These are phyloP conservation scores for Solanum okadae DNA, from an alignment of 257 asterid genomes.

Conservation along the genomic window DNA sequence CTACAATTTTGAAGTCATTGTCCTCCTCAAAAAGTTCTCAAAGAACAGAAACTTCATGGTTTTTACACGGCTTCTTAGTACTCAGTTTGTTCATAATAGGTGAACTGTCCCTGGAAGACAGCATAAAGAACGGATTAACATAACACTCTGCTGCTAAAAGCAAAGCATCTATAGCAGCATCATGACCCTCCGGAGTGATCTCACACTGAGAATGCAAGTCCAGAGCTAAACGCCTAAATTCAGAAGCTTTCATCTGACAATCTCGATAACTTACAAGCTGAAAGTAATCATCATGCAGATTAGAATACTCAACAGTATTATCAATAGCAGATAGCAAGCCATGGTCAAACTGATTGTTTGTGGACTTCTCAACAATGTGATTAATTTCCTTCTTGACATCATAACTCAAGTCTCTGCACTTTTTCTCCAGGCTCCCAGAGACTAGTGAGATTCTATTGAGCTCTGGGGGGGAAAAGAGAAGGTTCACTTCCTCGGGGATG, in stretches of 20 bases:
- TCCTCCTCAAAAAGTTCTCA: slow-evolving; percentile 27
- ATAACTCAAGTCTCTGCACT: slow-evolving; percentile 26
- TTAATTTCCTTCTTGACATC: slow-evolving; percentile 27
- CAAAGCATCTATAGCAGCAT: slow-evolving; percentile 74
- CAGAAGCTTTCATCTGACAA: slow-evolving; percentile 87
- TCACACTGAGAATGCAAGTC: slow-evolving; percentile 65
- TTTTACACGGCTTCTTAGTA: slow-evolving; percentile 19
- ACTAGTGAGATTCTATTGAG: slow-evolving; percentile 52
- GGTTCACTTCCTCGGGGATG: slow-evolving; percentile 58
- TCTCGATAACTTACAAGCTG: slow-evolving; percentile 70
- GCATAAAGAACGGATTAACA: slow-evolving; percentile 78
- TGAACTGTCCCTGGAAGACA: slow-evolving; percentile 37
- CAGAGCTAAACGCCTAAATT: slow-evolving; percentile 78
- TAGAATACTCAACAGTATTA: slow-evolving; percentile 29
- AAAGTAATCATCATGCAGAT: slow-evolving; percentile 62
- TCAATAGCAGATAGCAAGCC: slow-evolving; percentile 17
- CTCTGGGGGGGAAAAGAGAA: slow-evolving; percentile 87
- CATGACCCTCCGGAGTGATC: slow-evolving; percentile 62
- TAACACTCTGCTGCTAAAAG: slow-evolving; percentile 94
- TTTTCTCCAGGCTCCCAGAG: slow-evolving; percentile 39
- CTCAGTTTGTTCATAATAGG: slow-evolving; percentile 21
- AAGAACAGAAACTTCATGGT: slow-evolving; percentile 38
- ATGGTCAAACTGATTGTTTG: slow-evolving; percentile 20
- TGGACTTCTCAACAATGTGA: slow-evolving; percentile 14
- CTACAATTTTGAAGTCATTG: slow-evolving; percentile 51